phyloP scores from a whole-genome alignment of 371 early-diverging fungal genomes.

The Circinella minor region DNA sequence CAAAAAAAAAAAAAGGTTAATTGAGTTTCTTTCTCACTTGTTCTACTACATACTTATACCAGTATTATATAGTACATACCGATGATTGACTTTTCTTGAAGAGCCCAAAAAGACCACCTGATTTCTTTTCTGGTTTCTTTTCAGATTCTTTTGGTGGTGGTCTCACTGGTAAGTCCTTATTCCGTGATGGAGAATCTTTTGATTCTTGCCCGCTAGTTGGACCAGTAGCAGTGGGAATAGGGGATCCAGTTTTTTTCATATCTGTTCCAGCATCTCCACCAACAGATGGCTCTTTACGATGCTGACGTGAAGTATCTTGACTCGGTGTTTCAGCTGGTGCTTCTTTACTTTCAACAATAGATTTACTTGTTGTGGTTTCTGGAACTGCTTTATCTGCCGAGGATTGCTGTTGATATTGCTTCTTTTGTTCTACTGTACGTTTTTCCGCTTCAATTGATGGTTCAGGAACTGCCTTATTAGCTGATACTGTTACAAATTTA shows the following conservation, averaged over 20 bases:
- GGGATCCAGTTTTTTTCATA: background rate
- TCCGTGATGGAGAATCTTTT: background rate
- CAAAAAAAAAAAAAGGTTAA: no score
- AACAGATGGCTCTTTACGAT: constrained; percentile 1
- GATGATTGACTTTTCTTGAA: constrained; percentile 2
- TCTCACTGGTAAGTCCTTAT: constrained; percentile 5
- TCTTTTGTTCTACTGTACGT: background rate
- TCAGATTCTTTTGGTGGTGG: constrained; percentile 13
- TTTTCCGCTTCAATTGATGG: background rate
- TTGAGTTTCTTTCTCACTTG: no score
- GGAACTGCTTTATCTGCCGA: no score
- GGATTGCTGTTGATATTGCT: background rate
- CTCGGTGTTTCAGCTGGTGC: background rate
- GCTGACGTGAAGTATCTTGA: constrained; percentile 4
- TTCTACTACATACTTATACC: no score
- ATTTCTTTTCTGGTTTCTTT: background rate
- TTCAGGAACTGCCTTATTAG: background rate
- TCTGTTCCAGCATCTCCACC: background rate
- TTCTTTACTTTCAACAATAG: background rate
- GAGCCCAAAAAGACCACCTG: constrained; percentile 4
- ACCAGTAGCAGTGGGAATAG: background rate
- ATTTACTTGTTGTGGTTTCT: background rate
- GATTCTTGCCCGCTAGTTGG: no score
- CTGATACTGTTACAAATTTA: background rate
- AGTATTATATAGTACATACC: background rate